These are phyloP conservation scores for Aspergillus leporis DNA, from an alignment of 495 filamentous ascomycete species.

Conservation along the genomic window DNA sequence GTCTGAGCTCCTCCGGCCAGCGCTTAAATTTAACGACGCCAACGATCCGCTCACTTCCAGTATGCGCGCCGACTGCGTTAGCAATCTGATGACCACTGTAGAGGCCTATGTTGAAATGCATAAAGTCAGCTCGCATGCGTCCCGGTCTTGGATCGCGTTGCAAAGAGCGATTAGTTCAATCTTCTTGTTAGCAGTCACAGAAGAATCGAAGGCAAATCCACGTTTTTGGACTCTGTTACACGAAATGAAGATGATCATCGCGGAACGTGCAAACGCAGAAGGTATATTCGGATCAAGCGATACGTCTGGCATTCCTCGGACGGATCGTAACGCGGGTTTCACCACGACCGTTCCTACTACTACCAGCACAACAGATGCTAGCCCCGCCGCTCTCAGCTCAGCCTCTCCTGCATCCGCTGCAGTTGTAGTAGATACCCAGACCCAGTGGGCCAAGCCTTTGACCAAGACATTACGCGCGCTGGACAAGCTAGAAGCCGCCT, in stretches of 20 bases:
- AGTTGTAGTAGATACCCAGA: constrained; percentile 36
- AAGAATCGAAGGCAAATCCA: constrained; percentile 42
- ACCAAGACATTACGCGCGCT: constrained; percentile 49
- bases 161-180: constrained; percentile 51
- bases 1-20: constrained; percentile 60
- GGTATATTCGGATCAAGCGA: constrained; percentile 28
- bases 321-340: constrained; percentile 22
- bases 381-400: constrained; percentile 24
- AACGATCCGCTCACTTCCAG: constrained; percentile 38
- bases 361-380: constrained; percentile 28
- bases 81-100: constrained; percentile 44
- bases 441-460: constrained; percentile 50
- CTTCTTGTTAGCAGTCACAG: constrained; percentile 48
- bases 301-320: not conserved
- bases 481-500: constrained; percentile 45
- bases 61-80: constrained; percentile 47
- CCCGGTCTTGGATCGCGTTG: constrained; percentile 49
- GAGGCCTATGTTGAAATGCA: constrained; percentile 51
- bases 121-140: constrained; percentile 41
- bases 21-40: constrained; percentile 45
- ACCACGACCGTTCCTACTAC: constrained; percentile 32
- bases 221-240: constrained; percentile 43
- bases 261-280: constrained; percentile 43
- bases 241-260: constrained; percentile 44
- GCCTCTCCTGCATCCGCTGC: constrained; percentile 30